Evolutionary conservation across 2,329 filamentous ascomycete genomes (phyloP), one percentile per base, ranked within the genome.

Genomic region (Zymoseptoria ardabiliae): DNA sequence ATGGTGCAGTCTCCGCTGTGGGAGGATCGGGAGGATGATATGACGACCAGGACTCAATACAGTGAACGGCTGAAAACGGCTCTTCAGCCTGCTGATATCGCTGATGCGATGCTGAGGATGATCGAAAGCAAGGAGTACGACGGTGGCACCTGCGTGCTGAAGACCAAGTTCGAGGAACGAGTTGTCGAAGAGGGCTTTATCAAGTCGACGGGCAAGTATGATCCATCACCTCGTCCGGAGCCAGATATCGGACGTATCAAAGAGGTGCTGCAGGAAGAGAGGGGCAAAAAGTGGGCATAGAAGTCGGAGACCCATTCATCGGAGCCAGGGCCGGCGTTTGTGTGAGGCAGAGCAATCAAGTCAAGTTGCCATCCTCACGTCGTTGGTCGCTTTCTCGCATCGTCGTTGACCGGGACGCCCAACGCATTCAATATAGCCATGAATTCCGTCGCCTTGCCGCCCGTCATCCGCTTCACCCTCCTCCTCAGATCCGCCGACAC

Each of bases 1-100:
- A 58, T 64, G 50, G 63, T 64, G 3, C 63, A 64, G 50, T 59
- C 53, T 53, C 63, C 63, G 5, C 51, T 63, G 28, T 75, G 70
- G 63, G 72, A 74, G 35, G 75, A 64, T 71, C 20, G 75, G 73
- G 6, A 72, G 70, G 48, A 76, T 68, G 56, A 66, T 22, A 55
- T 64, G 23, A 58, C 53, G 1, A 61, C 57, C 20, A 57, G 58
- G 30, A 61, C 58, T 7, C 59, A 63, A 51, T 67, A 62, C 49
- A 23, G 57, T 13, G 58, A 63, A 28, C 50, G 61, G 13, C 50
- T 61, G 45, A 61, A 63, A 30, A 56, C 57, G 19, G 61, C 57
- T 19, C 56, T 67, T 35, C 59, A 63, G 48, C 62, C 65, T 5
- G 53, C 35, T 17, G 63, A 66, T 57, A 63, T 67, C 23, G 65